A percentile compares a stretch with the other conserved stretches of the same genome.
Evolutionary conservation across 768 basidiomycete genomes (phyloP).

Genomic region (Pleurotus ostreatus): DNA sequence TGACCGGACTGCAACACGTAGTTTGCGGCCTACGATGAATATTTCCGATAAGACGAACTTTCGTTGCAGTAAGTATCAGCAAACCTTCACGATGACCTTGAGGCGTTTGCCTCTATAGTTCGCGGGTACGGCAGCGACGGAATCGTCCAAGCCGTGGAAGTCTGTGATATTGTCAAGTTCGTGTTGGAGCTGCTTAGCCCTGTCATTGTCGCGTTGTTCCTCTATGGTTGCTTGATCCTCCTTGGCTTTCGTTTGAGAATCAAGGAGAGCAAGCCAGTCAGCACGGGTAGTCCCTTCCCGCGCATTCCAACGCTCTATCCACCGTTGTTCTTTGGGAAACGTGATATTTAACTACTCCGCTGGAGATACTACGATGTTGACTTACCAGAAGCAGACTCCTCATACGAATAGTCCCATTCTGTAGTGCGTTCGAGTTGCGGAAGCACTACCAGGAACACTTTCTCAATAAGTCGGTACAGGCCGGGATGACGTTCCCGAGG

Average conservation of each 20-base stretch:
- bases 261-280: not conserved
- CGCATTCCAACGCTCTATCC: not conserved
- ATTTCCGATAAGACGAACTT: too few relatives aligned
- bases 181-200: not conserved
- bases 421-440: conserved; percentile 13
- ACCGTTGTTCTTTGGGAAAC: not conserved
- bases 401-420: not conserved
- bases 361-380: not conserved
- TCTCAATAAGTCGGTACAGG: conserved; percentile 14
- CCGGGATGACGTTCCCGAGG: conserved; percentile 10
- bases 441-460: conserved; percentile 11
- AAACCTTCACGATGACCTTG: not conserved
- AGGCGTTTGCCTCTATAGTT: not conserved
- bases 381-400: not conserved
- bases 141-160: not conserved
- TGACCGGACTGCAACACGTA: conserved; percentile 10
- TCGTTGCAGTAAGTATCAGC: not conserved
- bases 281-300: not conserved
- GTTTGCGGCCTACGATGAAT: conserved; percentile 12
- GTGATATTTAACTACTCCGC: not conserved
- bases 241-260: not conserved
- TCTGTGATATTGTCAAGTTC: not conserved
- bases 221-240: not conserved
- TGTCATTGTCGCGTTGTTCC: not conserved
- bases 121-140: not conserved